These are phyloP conservation scores for Clavariopsis aquatica DNA, from an alignment of 495 filamentous ascomycete species.

Conservation along the genomic window DNA sequence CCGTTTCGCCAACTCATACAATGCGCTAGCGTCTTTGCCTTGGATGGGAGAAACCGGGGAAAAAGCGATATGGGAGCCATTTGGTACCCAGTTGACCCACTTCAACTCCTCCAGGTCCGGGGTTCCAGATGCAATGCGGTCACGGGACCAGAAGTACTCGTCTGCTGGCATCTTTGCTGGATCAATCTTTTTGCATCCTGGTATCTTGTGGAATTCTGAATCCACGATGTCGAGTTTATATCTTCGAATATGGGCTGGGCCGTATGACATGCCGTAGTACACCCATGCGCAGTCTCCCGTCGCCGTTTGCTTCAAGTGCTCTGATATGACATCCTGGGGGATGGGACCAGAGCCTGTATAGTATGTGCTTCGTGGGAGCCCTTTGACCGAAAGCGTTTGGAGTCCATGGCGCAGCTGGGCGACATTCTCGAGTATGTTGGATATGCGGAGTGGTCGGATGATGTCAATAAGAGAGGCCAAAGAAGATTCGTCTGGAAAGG, in stretches of 20 bases:
- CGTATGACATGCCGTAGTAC: constrained; percentile 35
- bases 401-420: constrained; percentile 30
- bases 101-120: constrained; percentile 30
- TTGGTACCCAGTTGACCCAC: constrained; percentile 35
- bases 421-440: constrained; percentile 33
- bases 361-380: constrained; percentile 18
- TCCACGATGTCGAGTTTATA: constrained; percentile 30
- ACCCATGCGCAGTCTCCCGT: constrained; percentile 29
- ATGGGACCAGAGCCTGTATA: constrained; percentile 22
- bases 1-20: constrained; percentile 28
- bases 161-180: constrained; percentile 18
- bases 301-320: constrained; percentile 18
- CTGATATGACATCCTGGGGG: constrained; percentile 9
- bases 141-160: constrained; percentile 32
- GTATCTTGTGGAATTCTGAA: constrained; percentile 21
- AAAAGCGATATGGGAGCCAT: constrained; percentile 30
- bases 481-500: constrained; percentile 26
- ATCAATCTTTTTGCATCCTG: constrained; percentile 25
- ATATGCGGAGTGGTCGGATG: constrained; percentile 28
- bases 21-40: constrained; percentile 18
- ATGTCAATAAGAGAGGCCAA: constrained; percentile 30
- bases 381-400: constrained; percentile 30
- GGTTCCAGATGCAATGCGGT: constrained; percentile 20
- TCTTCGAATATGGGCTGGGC: constrained; percentile 24
- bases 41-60: constrained; percentile 22